Evolutionary conservation across 1,284 basidiomycete species (phyloP).

Genomic region (Cutaneotrichosporon arboriforme): DNA sequence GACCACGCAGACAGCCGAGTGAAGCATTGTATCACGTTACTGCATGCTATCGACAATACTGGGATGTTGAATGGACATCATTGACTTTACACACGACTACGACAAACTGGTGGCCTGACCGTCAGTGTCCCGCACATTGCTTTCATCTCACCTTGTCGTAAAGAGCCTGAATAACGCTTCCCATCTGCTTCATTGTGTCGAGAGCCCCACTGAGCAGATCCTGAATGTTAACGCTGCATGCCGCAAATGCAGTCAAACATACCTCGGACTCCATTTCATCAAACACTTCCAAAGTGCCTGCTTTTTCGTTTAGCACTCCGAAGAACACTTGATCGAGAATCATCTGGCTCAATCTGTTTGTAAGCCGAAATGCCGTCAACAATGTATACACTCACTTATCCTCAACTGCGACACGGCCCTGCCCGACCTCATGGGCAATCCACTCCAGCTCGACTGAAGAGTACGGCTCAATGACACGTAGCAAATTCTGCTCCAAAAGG

Average conservation of each 20-base stretch:
- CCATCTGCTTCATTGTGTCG: slow-evolving; percentile 80
- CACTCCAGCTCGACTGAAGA: slow-evolving; percentile 84
- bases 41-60: neutral
- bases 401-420: slow-evolving; percentile 87
- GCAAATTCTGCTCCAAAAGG: slow-evolving; percentile 86
- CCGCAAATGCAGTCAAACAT: slow-evolving; percentile 31
- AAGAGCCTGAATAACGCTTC: slow-evolving; percentile 83
- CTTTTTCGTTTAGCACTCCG: slow-evolving; percentile 90
- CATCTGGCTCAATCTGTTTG: slow-evolving; percentile 82
- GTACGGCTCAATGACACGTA: slow-evolving; percentile 93
- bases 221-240: slow-evolving; percentile 16
- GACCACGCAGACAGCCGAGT: too few species aligned
- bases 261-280: slow-evolving; percentile 79
- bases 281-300: slow-evolving; percentile 84
- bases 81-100: too few species aligned
- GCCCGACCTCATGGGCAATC: slow-evolving; percentile 82
- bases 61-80: too few species aligned
- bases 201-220: slow-evolving; percentile 61
- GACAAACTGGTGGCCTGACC: slow-evolving; percentile 18
- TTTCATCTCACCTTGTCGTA: slow-evolving; percentile 69
- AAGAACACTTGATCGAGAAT: slow-evolving; percentile 92
- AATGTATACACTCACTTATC: slow-evolving; percentile 62
- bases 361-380: neutral
- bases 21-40: too few species aligned
- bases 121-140: neutral